Conservation (phyloP, 2,329 filamentous ascomycete species). For the Akanthomyces uredinophilus region DNA sequence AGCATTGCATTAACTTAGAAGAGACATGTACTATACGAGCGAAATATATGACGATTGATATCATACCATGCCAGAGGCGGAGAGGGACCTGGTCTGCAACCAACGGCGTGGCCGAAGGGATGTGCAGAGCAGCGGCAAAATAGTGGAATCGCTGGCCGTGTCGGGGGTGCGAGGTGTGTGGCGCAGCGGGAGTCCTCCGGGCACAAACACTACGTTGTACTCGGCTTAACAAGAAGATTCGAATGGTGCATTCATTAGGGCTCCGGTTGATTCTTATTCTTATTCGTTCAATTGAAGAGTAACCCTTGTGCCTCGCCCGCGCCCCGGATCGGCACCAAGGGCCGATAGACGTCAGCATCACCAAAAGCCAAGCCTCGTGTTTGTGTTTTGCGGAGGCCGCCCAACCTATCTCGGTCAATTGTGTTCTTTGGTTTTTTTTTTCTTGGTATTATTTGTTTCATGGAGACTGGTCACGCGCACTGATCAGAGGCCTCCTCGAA, state of each 20-base stretch:
- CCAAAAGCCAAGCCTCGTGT: background rate
- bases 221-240: background rate
- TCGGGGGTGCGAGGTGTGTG: background rate
- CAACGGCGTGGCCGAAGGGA: background rate
- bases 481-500: background rate
- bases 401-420: background rate
- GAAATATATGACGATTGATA: background rate
- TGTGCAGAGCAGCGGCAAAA: background rate
- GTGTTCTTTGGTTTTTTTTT: background rate
- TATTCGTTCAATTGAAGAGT: background rate
- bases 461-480: background rate
- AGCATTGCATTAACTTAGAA: constrained; percentile 6
- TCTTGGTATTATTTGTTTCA: background rate
- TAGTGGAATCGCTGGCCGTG: background rate
- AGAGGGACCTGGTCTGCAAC: too few species aligned
- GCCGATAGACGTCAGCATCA: constrained; percentile 6
- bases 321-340: background rate
- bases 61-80: background rate
- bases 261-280: background rate
- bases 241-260: background rate
- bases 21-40: background rate
- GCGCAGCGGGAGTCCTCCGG: constrained; percentile 4
- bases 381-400: constrained; percentile 1
- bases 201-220: background rate
- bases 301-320: too few species aligned